Conservation (phyloP, 306 rosid species). For the Mimosa pudica region DNA sequence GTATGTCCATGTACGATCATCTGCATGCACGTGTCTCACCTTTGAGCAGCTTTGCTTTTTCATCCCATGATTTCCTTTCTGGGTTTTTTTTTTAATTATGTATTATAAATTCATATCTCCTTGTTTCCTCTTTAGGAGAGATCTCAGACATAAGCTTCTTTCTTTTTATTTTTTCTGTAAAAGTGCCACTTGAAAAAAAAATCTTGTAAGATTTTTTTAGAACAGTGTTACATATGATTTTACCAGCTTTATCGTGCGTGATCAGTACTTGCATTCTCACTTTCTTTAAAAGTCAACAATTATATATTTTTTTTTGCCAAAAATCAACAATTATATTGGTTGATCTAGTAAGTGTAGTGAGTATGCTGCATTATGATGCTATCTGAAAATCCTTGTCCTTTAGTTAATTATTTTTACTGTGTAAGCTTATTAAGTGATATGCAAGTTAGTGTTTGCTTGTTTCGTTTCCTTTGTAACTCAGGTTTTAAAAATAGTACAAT, state of each 20-base stretch:
- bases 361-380: constrained; percentile 35
- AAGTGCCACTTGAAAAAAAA: constrained; percentile 4
- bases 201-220: constrained; percentile 4
- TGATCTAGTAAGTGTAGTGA: constrained; percentile 34
- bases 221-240: constrained; percentile 15
- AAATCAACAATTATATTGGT: constrained; percentile 14
- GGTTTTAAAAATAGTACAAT: not conserved
- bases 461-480: not conserved
- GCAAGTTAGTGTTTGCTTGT: constrained; percentile 29
- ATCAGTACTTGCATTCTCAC: constrained; percentile 29
- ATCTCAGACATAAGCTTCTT: constrained; percentile 39
- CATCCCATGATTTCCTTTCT: not conserved
- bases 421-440: constrained; percentile 25
- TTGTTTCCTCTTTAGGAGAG: constrained; percentile 35
- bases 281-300: constrained; percentile 19
- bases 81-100: constrained; percentile 16
- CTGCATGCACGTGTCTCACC: constrained; percentile 60
- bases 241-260: constrained; percentile 30
- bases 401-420: not conserved
- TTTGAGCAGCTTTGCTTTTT: constrained; percentile 16
- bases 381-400: not conserved
- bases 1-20: constrained; percentile 21
- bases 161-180: constrained; percentile 39
- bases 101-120: constrained; percentile 22
- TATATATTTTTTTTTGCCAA: no score